Evolutionary conservation across 768 basidiomycete species (phyloP).

Genomic region (Suillus subluteus): DNA sequence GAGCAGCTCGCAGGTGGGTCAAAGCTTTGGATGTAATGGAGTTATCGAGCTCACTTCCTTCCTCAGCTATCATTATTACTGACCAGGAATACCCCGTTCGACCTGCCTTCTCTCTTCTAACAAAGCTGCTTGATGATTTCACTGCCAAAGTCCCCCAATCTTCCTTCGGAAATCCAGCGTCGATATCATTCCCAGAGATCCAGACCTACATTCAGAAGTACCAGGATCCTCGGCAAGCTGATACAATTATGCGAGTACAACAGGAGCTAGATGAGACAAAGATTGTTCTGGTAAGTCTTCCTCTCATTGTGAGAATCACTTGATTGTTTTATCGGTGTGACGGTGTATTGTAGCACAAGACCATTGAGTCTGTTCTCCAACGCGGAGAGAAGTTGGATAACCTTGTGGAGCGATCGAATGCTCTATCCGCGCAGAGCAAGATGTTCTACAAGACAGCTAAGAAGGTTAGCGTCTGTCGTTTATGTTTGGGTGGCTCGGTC

Average conservation of each 20-base stretch:
- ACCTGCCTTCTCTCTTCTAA: constrained; percentile 92
- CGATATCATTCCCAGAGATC: constrained; percentile 79
- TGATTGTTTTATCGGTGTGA: constrained; percentile 6
- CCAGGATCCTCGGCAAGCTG: constrained; percentile 96
- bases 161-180: constrained; percentile 62
- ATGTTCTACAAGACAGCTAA: constrained; percentile 99
- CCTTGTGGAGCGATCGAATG: constrained; percentile 91
- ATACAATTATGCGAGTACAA: constrained; percentile 98
- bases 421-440: constrained; percentile 88
- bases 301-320: not conserved
- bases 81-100: constrained; percentile 97
- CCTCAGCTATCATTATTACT: constrained; percentile 84
- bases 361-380: constrained; percentile 95
- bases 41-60: constrained; percentile 14
- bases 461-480: constrained; percentile 63
- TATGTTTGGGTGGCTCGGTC: constrained; percentile 9
- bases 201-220: constrained; percentile 85
- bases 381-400: constrained; percentile 97
- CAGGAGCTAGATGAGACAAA: constrained; percentile 99
- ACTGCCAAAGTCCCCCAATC: constrained; percentile 75
- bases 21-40: not conserved
- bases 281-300: constrained; percentile 82
- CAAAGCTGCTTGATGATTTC: constrained; percentile 94
- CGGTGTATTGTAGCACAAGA: constrained; percentile 79
- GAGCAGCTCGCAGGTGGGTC: constrained; percentile 81